Evolutionary conservation across 129 eudicot species (phyloP).

Genomic region (sunflower (Helianthus annuus)): HanXRQr2.0-SUNRISE NC_035446.2:153765883-153766382

Average conservation of each 20-base stretch:
- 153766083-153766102: background rate
- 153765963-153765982: conserved; percentile 12
- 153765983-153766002: conserved; percentile 10
- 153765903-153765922: conserved; percentile 18
- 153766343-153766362: too few relatives aligned
- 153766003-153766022: conserved; percentile 13
- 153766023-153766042: background rate
- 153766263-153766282: too few relatives aligned
- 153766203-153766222: too few relatives aligned
- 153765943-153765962: conserved; percentile 15
- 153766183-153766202: too few relatives aligned
- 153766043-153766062: background rate
- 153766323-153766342: too few relatives aligned
- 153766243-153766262: too few relatives aligned
- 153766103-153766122: background rate
- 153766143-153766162: background rate
- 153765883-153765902: conserved; percentile 3
- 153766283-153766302: too few relatives aligned
- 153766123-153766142: background rate
- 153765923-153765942: conserved; percentile 26
- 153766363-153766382: too few relatives aligned
- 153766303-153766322: too few relatives aligned
- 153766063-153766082: background rate
- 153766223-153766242: too few relatives aligned
- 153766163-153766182: background rate